Conservation (phyloP, 1,284 basidiomycete species). For the Singerocomus rubriflavus region DNA sequence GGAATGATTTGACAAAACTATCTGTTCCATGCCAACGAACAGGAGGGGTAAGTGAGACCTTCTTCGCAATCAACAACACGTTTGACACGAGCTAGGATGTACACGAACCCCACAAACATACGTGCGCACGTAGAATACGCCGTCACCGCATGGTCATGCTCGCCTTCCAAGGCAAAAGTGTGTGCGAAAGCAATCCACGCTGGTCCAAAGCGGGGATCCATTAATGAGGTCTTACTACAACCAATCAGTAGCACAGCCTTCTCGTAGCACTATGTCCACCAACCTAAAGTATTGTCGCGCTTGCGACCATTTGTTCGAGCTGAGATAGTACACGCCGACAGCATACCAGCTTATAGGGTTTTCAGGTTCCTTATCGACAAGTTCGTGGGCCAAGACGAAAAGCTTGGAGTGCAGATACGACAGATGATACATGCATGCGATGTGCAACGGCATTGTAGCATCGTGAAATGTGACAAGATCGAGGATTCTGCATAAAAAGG, state of each 20-base stretch:
- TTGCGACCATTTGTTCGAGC: slow-evolving; percentile 81
- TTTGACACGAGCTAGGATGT: background rate
- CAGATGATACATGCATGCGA: slow-evolving; percentile 97
- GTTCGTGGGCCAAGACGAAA: slow-evolving; percentile 93
- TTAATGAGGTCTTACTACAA: slow-evolving; percentile 87
- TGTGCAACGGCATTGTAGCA: slow-evolving; percentile 86
- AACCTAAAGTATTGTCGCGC: slow-evolving; percentile 92
- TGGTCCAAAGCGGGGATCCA: slow-evolving; percentile 94
- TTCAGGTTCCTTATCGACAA: slow-evolving; percentile 92
- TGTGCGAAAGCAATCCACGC: slow-evolving; percentile 99
- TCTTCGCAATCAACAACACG: slow-evolving; percentile 8
- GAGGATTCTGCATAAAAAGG: slow-evolving; percentile 62
- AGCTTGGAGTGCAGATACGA: slow-evolving; percentile 87
- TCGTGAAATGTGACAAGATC: slow-evolving; percentile 78
- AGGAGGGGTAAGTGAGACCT: slow-evolving; percentile 92
- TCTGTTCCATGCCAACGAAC: slow-evolving; percentile 98
- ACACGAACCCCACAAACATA: slow-evolving; percentile 84
- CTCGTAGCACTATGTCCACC: slow-evolving; percentile 15
- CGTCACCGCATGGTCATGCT: slow-evolving; percentile 97
- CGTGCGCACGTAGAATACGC: slow-evolving; percentile 96
- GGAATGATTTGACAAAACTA: slow-evolving; percentile 80
- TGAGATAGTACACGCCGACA: slow-evolving; percentile 96
- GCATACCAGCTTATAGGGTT: slow-evolving; percentile 96
- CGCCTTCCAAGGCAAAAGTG: slow-evolving; percentile 94
- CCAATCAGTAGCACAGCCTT: slow-evolving; percentile 1